Evolutionary conservation across 805 yeast genomes (phyloP), one percentile per base, ranked within the genome.

Genomic region (Cyberlindnera maritima): DNA sequence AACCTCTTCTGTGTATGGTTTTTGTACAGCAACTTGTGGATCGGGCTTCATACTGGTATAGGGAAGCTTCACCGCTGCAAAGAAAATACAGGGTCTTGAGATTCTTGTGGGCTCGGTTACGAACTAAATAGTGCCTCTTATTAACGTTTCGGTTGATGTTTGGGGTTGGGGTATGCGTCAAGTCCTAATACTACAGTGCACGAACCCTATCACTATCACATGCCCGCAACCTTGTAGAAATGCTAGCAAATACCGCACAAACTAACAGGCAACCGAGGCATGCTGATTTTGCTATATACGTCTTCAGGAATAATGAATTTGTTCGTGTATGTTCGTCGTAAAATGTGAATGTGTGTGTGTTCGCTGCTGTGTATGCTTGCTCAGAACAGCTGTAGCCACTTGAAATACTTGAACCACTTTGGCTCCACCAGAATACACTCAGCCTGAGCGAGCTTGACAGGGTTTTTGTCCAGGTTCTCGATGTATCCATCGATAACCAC

Each of bases 351-450:
- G 25, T 21, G 25, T 21, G 25, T 21, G 25, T 6, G 25, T 28
- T 6, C 13, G 31, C 11, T 28, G 31, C 13, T 5, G 25, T n/a
- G n/a, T 31, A 6, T 31, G 19, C 8, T 15, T 32, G 3, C 20
- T 44, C 46, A 60, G 44, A 74, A 74, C 18, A 74, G 49, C 21
- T 74, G 73, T 17, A 79, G 65, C 83, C 85, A 79, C 11, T 64
- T 61, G 44, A 88, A 67, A 59, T 81, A 87, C 59, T 80, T 84
- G 67, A 88, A 88, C 96, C 96, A 89, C 57, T 73, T 81, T 3
- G 97, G 97, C 60, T 89, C 96, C 2, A 89, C 94, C 50, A 89
- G 70, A 2, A 87, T 68, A 63, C 95, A 86, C 28, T 67, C 69
- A 0, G 89, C 90, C 14, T 71, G 66, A 0, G 92, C 95, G 42